These are phyloP conservation scores for Calocybe indica DNA, from an alignment of 768 basidiomycete genomes.

Conservation along the genomic window DNA sequence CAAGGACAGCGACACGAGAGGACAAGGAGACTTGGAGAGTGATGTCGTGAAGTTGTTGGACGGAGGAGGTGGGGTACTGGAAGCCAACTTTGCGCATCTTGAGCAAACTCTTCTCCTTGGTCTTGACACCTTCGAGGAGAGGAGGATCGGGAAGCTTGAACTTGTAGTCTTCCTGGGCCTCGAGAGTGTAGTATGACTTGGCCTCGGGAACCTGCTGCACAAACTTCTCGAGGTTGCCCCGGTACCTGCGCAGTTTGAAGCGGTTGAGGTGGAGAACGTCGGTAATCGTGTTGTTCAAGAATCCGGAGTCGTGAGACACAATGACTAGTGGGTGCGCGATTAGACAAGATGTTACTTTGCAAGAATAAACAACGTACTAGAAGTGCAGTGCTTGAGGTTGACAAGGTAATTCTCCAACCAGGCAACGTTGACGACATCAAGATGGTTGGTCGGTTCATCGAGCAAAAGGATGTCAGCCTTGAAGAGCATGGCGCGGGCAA, in stretches of 20 bases:
- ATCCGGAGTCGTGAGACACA: constrained; percentile 95
- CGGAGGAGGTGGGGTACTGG: constrained; percentile 85
- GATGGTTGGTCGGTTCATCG: constrained; percentile 95
- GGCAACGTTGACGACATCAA: constrained; percentile 96
- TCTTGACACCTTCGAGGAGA: constrained; percentile 98
- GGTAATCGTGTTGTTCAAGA: constrained; percentile 98
- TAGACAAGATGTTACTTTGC: constrained; percentile 1
- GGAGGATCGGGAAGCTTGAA: constrained; percentile 98
- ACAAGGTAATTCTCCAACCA: constrained; percentile 96
- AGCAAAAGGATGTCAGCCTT: constrained; percentile 95
- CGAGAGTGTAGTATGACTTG: constrained; percentile 95
- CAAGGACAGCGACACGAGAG: constrained; percentile 96
- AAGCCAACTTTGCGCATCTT: constrained; percentile 98
- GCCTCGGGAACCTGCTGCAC: constrained; percentile 94
- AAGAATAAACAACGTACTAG: constrained; percentile 46
- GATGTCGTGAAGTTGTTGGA: constrained; percentile 93
- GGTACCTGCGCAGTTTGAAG: constrained; percentile 95
- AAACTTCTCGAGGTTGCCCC: constrained; percentile 92
- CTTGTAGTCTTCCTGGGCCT: constrained; percentile 94
- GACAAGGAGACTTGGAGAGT: constrained; percentile 95
- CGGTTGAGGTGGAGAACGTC: constrained; percentile 97
- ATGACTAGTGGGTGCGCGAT: constrained; percentile 53
- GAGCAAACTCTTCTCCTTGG: constrained; percentile 93
- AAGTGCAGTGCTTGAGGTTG: constrained; percentile 84
- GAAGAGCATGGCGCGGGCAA: constrained; percentile 96